Evolutionary conservation across 225 moss, liverwort and hornwort genomes (phyloP).

Genomic region (Rhytidiadelphus loreus): DNA sequence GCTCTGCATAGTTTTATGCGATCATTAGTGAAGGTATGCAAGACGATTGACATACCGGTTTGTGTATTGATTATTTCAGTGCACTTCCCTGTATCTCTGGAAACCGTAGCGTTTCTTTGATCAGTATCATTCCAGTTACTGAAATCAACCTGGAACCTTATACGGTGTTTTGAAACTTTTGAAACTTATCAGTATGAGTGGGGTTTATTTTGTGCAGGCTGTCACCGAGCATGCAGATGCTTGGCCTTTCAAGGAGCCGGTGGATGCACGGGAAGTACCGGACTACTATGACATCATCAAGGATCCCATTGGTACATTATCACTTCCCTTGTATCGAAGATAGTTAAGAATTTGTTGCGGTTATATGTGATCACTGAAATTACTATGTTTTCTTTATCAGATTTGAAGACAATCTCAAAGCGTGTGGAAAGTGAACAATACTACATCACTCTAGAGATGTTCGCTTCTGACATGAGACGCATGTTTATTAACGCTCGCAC

Average conservation of each 20-base stretch:
- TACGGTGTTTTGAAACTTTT: neutral
- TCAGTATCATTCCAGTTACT: neutral
- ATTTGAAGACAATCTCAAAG: conserved; percentile 84
- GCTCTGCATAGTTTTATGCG: conserved; percentile 79
- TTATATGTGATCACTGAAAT: neutral
- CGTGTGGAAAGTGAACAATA: conserved; percentile 91
- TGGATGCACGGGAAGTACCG: conserved; percentile 95
- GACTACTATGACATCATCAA: conserved; percentile 98
- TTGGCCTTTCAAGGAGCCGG: conserved; percentile 99
- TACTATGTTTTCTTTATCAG: conserved; percentile 21
- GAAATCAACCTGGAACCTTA: neutral
- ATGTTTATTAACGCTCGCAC: conserved; percentile 94
- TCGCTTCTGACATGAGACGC: conserved; percentile 90
- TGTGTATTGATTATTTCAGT: neutral
- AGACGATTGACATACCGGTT: neutral
- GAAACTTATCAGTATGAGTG: neutral
- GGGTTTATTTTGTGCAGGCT: conserved; percentile 23
- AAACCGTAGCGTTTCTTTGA: neutral
- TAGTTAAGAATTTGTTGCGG: neutral
- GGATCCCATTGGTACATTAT: conserved; percentile 73
- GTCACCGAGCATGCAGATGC: conserved; percentile 86
- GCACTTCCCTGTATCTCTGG: neutral
- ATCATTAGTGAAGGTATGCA: conserved; percentile 67
- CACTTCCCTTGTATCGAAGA: neutral
- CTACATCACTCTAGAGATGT: conserved; percentile 91